phyloP scores from a whole-genome alignment of 352 stramenopile genomes.

The Phytophthora nicotianae region DNA sequence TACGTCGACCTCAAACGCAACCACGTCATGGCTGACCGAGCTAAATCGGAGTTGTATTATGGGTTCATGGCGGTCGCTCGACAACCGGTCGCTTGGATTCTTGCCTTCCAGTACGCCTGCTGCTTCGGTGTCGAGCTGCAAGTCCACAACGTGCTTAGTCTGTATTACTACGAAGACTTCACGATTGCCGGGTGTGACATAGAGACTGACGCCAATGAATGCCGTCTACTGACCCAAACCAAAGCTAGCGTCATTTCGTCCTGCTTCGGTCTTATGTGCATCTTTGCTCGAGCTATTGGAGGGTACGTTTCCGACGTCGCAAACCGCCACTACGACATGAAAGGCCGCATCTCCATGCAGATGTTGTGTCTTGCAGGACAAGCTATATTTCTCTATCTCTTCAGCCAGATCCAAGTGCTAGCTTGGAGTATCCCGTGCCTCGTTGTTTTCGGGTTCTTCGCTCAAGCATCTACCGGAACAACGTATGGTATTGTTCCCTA shows the following conservation, averaged over 20 bases:
- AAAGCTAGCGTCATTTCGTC: constrained; percentile 83
- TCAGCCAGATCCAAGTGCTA: constrained; percentile 58
- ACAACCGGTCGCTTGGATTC: constrained; percentile 82
- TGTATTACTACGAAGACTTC: constrained; percentile 91
- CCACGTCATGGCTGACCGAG: constrained; percentile 45
- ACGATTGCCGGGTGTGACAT: constrained; percentile 47
- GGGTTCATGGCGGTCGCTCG: constrained; percentile 44
- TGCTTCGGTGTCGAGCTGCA: constrained; percentile 95
- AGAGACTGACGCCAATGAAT: constrained; percentile 24
- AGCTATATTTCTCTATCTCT: constrained; percentile 81
- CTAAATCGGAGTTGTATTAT: constrained; percentile 26
- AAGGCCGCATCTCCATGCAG: constrained; percentile 85
- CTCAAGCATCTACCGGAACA: constrained; percentile 47
- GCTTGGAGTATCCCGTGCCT: constrained; percentile 74
- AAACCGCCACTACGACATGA: too few species aligned
- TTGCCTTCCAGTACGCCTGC: constrained; percentile 92
- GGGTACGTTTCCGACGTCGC: too few species aligned
- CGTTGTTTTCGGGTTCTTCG: constrained; percentile 90
- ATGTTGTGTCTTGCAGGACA: constrained; percentile 75
- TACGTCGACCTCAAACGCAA: constrained; percentile 61
- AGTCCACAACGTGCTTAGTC: constrained; percentile 92
- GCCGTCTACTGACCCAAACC: constrained; percentile 27
- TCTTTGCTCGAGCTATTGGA: constrained; percentile 89
- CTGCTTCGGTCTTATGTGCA: constrained; percentile 93
- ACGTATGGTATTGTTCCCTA: constrained; percentile 75